Conservation (phyloP, 1,139 yeast genomes). For the Magnusiomyces suaveolens region DNA sequence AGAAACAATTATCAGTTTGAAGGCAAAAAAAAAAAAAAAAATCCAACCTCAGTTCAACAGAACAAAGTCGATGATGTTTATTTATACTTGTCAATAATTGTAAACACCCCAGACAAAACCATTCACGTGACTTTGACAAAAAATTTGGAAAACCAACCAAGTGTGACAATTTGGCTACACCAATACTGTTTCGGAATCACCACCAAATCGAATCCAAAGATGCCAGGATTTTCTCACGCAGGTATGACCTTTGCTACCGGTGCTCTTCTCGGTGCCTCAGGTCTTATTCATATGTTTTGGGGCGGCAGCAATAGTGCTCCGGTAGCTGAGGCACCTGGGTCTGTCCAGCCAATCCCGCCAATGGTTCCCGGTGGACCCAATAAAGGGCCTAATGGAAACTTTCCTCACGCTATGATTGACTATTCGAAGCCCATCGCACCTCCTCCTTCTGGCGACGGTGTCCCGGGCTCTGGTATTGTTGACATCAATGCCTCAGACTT, state of each 20-base stretch:
- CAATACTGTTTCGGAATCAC: neutral
- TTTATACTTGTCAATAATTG: too few relatives aligned
- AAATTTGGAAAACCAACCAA: neutral
- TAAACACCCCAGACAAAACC: too few relatives aligned
- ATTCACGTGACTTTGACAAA: too few relatives aligned
- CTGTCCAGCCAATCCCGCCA: neutral
- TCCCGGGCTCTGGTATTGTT: slow-evolving; percentile 7
- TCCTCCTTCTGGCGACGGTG: slow-evolving; percentile 2
- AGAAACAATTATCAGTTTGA: too few relatives aligned
- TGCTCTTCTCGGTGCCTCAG: slow-evolving; percentile 1
- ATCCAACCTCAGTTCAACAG: too few relatives aligned
- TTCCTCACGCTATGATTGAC: neutral
- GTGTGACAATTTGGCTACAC: neutral
- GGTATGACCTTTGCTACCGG: neutral
- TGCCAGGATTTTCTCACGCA: slow-evolving; percentile 1
- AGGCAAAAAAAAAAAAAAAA: too few relatives aligned
- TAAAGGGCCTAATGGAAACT: neutral
- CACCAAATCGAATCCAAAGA: neutral
- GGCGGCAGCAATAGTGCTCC: slow-evolving; percentile 1
- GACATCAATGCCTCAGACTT: slow-evolving; percentile 11
- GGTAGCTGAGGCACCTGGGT: neutral
- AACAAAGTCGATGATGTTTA: too few relatives aligned
- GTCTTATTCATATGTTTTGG: slow-evolving; percentile 3
- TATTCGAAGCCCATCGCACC: slow-evolving; percentile 1
- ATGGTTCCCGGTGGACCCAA: neutral